Conservation (phyloP, 1,284 basidiomycete species). For the Grifola frondosa region DNA sequence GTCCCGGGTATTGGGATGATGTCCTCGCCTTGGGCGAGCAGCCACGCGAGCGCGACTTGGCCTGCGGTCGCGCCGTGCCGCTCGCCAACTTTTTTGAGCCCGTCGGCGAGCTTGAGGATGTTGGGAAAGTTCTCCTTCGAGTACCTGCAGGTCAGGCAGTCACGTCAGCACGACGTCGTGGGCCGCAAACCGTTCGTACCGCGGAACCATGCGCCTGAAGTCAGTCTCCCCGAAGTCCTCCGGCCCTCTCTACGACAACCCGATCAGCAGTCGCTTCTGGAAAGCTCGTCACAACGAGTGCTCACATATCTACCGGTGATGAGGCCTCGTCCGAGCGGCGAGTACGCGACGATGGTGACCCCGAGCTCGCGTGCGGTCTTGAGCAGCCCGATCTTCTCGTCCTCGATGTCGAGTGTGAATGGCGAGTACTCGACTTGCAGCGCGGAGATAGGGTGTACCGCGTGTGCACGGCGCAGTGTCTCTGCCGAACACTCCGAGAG, state of each 20-base stretch:
- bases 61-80: slow-evolving; percentile 36
- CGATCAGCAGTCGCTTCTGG: slow-evolving; percentile 26
- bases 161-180: background rate
- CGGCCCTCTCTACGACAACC: slow-evolving; percentile 39
- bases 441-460: slow-evolving; percentile 38
- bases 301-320: slow-evolving; percentile 38
- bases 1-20: slow-evolving; percentile 40
- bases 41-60: slow-evolving; percentile 46
- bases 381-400: slow-evolving; percentile 28
- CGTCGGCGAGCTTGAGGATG: slow-evolving; percentile 41
- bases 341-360: slow-evolving; percentile 40
- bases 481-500: slow-evolving; percentile 43
- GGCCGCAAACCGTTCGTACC: background rate
- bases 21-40: slow-evolving; percentile 36
- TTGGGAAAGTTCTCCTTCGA: slow-evolving; percentile 43
- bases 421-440: slow-evolving; percentile 46
- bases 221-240: slow-evolving; percentile 55
- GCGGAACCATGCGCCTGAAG: slow-evolving; percentile 36
- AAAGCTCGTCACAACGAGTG: background rate
- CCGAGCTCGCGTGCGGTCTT: slow-evolving; percentile 31
- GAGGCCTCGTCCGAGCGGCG: slow-evolving; percentile 42
- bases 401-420: slow-evolving; percentile 37
- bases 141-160: slow-evolving; percentile 37
- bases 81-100: slow-evolving; percentile 32
- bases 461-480: slow-evolving; percentile 45